Base-by-base conservation (phyloP, 2,329 filamentous ascomycete species). In the Fusarium sp. region DNA sequence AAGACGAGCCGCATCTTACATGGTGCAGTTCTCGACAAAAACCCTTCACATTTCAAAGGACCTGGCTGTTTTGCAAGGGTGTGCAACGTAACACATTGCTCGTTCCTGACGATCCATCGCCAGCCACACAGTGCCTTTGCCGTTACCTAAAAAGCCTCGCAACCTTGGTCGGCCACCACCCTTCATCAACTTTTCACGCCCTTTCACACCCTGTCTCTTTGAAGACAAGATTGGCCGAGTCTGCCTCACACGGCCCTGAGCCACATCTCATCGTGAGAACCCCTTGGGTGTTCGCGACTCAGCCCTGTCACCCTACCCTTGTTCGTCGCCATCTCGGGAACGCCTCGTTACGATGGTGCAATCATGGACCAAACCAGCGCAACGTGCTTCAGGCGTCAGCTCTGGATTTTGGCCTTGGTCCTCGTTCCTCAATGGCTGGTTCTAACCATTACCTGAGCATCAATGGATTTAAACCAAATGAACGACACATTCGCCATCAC, bases 41-140 rank as follows among this genome's bases (percentile, higher is more conserved):
- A 63, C 63, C 52, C 54, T 58, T 59, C 31, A 29, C 24, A 24
- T 35, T 66, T 20, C 60, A 64, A 64, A 56, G 54, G 62, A 56
- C 54, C 66, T 66, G 62, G 64, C 63, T 65, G 27, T 56, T 27
- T 58, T 50, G 45, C 63, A 52, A 66, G 58, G 47, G 45, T 63
- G n/a, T 58, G 54, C 57, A 70, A 76, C 70, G 64, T 72, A 75
- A 76, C 68, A 54, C 64, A 74, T 64, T 64, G 56, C 62, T 63
- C 61, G 74, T 76, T 70, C 74, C 74, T 76, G 74, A 76, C 76
- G 52, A 75, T 76, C 73, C 68, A 61, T 62, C 57, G 34, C 62
- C 52, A 70, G 50, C 61, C 70, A 71, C 71, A 74, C 68, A 62
- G 63, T 56, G 59, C 24, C 52, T 57, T 69, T 64, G 61, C 40